Evolutionary conservation across 768 basidiomycete species (phyloP).

Genomic region (Pleurotus djamor): DNA sequence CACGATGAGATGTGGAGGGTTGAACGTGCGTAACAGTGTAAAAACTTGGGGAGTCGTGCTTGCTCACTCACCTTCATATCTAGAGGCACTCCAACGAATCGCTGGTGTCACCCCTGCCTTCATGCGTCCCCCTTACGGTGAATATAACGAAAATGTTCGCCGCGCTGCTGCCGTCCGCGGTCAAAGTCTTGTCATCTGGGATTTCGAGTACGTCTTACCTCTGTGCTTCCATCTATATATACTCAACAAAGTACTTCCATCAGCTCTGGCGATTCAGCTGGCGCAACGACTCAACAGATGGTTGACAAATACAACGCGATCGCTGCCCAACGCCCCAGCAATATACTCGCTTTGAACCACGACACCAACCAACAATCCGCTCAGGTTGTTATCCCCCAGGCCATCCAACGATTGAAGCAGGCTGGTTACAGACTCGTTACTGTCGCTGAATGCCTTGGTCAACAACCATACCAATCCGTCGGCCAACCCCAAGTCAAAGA

Average conservation of each 20-base stretch:
- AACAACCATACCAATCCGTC: conserved; percentile 24
- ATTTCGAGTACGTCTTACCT: conserved; percentile 25
- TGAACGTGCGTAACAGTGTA: conserved; percentile 10
- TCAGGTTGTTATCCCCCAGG: conserved; percentile 25
- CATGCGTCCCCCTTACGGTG: conserved; percentile 49
- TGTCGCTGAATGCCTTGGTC: conserved; percentile 35
- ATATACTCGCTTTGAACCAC: conserved; percentile 30
- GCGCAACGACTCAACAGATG: conserved; percentile 29
- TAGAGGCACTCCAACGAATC: conserved; percentile 40
- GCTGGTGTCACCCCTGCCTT: conserved; percentile 41
- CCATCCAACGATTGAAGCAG: conserved; percentile 21
- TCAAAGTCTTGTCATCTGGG: conserved; percentile 32
- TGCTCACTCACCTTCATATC: not conserved
- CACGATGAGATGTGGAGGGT: conserved; percentile 20
- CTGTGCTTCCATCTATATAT: not conserved
- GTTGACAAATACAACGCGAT: conserved; percentile 21
- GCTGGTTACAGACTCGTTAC: conserved; percentile 37
- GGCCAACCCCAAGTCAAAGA: not conserved
- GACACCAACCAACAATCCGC: conserved; percentile 25
- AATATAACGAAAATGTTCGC: conserved; percentile 44
- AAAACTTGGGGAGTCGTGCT: not conserved
- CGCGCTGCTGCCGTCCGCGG: conserved; percentile 27
- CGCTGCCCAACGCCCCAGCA: conserved; percentile 18
- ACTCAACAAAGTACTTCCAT: not conserved
- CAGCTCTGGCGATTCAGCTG: conserved; percentile 37